Evolutionary conservation across 2,329 filamentous ascomycete genomes (phyloP).

Genomic region (Stagonosporopsis chrysanthemi): DNA sequence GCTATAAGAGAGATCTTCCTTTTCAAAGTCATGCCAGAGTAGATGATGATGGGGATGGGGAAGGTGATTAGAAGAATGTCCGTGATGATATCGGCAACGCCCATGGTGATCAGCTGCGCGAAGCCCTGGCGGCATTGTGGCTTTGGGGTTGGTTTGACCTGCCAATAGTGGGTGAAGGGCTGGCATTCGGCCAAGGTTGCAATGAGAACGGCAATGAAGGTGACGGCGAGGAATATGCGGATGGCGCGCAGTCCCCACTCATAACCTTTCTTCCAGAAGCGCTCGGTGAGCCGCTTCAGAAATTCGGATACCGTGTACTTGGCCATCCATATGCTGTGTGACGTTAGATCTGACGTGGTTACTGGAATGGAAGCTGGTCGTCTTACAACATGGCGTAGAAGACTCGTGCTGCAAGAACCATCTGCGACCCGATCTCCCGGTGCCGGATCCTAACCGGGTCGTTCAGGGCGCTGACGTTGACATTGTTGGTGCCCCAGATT

Average conservation of each 20-base stretch:
- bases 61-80: constrained; percentile 88
- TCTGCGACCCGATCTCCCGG: constrained; percentile 75
- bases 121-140: constrained; percentile 85
- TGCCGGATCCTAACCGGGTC: constrained; percentile 64
- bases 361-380: background rate
- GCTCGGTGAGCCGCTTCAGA: constrained; percentile 81
- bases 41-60: constrained; percentile 85
- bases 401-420: constrained; percentile 83
- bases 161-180: constrained; percentile 65
- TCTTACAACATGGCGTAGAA: constrained; percentile 88
- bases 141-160: constrained; percentile 76
- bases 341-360: constrained; percentile 18
- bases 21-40: constrained; percentile 76
- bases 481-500: constrained; percentile 92
- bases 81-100: constrained; percentile 85
- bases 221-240: constrained; percentile 76
- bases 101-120: constrained; percentile 87
- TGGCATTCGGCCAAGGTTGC: constrained; percentile 84
- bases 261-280: constrained; percentile 81
- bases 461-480: constrained; percentile 62
- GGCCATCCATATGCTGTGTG: constrained; percentile 81
- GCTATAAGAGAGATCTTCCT: constrained; percentile 80
- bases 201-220: constrained; percentile 81
- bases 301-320: constrained; percentile 93
- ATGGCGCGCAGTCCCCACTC: constrained; percentile 74